Evolutionary conservation across 2,329 filamentous ascomycete species (phyloP), one percentile per base, ranked within the genome.

Genomic region (Botrytis paeoniae): DNA sequence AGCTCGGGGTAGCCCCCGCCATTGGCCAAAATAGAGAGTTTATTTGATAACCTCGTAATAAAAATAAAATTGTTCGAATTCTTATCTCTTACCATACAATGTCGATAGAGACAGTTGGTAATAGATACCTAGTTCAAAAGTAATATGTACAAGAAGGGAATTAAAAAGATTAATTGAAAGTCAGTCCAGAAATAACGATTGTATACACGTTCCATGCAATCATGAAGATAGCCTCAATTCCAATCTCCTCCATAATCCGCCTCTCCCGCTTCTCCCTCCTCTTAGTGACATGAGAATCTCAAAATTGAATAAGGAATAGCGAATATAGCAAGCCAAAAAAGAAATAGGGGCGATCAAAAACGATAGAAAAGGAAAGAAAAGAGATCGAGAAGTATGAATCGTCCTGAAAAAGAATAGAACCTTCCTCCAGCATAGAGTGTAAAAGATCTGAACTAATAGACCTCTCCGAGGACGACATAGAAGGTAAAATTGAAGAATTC

Each of bases 281-380:
- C 39, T 71, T 14, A 68, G 71, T 35, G 75, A 57, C 8, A 76
- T 63, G 18, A 20, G 76, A 60, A 32, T 72, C 64, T 43, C 76
- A 76, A 37, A 39, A 76, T 74, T 16, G 76, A 41, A 25, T 74
- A 25, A n/a, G 74, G 43, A 66, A 75, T 72, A 10, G 73, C 37
- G 10, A 76, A 45, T 0, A 57, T 3, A 18, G 14, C 14, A 57
- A 32, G n/a, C 51, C 51, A 29, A 8, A 3, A 51, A 51, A 45
- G 43, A 45, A 29, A 29, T 16, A 18, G n/a, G 12, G 48, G 25
- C 25, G 16, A 57, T 18, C 8, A 69, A 76, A 7, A 76, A 51
- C 2, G 74, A 75, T 8, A 77, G 61, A n/a, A 76, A 63, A 0
- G 74, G 74, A 75, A 8, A 77, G 61, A n/a, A 76, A 63, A 0